phyloP scores from a whole-genome alignment of 176 grass and related monocot genomes.

The Aegilops speltoides region DNA sequence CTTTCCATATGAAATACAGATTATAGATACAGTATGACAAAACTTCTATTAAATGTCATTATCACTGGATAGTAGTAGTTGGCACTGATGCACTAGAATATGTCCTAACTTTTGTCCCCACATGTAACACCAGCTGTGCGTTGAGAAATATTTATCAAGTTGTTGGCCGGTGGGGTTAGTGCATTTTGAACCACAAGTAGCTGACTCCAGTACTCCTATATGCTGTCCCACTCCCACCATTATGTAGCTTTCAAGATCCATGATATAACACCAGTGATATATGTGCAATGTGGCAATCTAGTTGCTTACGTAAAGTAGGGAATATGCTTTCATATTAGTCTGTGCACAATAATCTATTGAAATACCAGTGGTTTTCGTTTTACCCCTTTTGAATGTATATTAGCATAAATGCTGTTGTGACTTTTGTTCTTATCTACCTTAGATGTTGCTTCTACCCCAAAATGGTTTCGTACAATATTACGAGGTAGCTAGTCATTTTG shows the following conservation, averaged over 20 bases:
- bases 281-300: background rate
- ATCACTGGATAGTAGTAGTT: constrained; percentile 14
- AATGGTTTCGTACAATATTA: background rate
- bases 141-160: constrained; percentile 24
- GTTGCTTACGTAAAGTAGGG: background rate
- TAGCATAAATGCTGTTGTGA: constrained; percentile 4
- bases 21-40: background rate
- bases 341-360: constrained; percentile 8
- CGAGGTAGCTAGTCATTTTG: background rate
- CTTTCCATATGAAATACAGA: background rate
- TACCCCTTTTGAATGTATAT: background rate
- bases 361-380: background rate
- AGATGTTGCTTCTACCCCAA: background rate
- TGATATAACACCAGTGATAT: background rate
- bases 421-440: background rate
- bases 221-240: background rate
- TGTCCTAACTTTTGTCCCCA: constrained; percentile 14
- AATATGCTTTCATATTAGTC: background rate
- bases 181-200: constrained; percentile 6
- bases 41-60: constrained; percentile 24
- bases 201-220: constrained; percentile 11
- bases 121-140: background rate
- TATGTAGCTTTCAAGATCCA: background rate
- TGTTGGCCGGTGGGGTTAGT: constrained; percentile 15
- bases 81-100: constrained; percentile 19